A percentile compares a stretch with the other conserved stretches of the same genome.
Conservation (phyloP, 2,329 filamentous ascomycete genomes). For the Orbilia ellipsospora region DNA sequence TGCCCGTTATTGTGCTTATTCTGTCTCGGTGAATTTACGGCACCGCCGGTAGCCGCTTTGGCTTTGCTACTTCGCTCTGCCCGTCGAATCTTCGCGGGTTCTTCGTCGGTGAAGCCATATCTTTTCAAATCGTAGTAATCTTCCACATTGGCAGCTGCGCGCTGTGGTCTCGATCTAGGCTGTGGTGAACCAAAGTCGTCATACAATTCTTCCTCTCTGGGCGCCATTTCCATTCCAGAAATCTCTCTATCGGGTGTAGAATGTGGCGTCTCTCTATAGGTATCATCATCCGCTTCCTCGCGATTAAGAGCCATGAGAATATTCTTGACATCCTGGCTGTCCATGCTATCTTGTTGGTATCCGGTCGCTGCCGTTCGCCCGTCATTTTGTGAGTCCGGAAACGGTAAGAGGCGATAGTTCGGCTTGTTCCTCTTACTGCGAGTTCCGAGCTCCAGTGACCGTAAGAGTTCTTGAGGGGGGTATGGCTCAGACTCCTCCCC, state of each 20-base stretch:
- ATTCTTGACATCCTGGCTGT: slow-evolving; percentile 19
- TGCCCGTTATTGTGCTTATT: not conserved
- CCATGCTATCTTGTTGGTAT: not conserved
- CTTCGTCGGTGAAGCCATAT: slow-evolving; percentile 12
- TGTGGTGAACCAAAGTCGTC: not conserved
- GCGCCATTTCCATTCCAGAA: not conserved
- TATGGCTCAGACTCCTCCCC: slow-evolving; percentile 14
- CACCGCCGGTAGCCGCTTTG: slow-evolving; percentile 2
- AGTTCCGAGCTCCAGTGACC: slow-evolving; percentile 35
- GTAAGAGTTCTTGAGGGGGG: slow-evolving; percentile 7
- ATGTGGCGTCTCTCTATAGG: slow-evolving; percentile 28
- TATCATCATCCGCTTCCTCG: slow-evolving; percentile 34
- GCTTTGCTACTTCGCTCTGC: slow-evolving; percentile 20
- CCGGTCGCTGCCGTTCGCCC: not conserved
- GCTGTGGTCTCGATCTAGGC: slow-evolving; percentile 21
- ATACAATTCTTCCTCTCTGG: not conserved
- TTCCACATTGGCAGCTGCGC: slow-evolving; percentile 17
- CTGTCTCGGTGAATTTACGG: slow-evolving; percentile 2
- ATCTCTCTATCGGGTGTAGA: slow-evolving; percentile 15
- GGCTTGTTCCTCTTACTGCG: slow-evolving; percentile 10
- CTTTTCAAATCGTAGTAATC: slow-evolving; percentile 38
- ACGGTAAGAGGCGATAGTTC: not conserved
- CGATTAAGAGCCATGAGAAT: slow-evolving; percentile 20
- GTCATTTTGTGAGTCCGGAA: slow-evolving; percentile 19
- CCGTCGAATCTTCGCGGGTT: not conserved